Evolutionary conservation across 2,329 filamentous ascomycete genomes (phyloP).

Genomic region (Stemphylium vesicarium): DNA sequence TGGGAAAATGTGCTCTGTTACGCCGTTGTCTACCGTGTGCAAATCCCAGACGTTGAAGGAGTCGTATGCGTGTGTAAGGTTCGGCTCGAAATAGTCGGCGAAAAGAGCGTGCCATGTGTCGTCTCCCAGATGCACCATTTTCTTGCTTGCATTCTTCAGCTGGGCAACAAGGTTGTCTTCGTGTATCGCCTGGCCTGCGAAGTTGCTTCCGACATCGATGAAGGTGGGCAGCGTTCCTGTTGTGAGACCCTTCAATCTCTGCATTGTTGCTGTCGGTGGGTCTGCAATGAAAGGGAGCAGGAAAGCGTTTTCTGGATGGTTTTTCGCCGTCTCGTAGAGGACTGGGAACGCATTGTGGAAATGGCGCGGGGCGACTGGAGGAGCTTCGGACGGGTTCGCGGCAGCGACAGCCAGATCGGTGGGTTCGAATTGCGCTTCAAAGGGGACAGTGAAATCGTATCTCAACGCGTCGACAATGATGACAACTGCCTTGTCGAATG

Average conservation of each 20-base stretch:
- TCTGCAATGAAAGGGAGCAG: conserved; percentile 95
- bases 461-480: conserved; percentile 91
- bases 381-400: conserved; percentile 16
- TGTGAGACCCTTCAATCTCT: conserved; percentile 90
- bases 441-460: conserved; percentile 95
- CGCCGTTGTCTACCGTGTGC: conserved; percentile 95
- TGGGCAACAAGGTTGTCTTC: conserved; percentile 82
- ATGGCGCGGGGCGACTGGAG: conserved; percentile 55
- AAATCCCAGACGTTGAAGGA: conserved; percentile 99
- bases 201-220: conserved; percentile 91
- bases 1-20: conserved; percentile 88
- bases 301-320: conserved; percentile 81
- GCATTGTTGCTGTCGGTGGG: conserved; percentile 90
- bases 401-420: conserved; percentile 28
- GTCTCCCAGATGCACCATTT: conserved; percentile 92
- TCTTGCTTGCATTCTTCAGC: conserved; percentile 69
- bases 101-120: conserved; percentile 97
- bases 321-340: conserved; percentile 79
- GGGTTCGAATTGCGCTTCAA: conserved; percentile 60
- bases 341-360: conserved; percentile 91
- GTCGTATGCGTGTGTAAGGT: conserved; percentile 87
- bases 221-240: conserved; percentile 96
- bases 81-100: conserved; percentile 87
- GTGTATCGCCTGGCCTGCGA: conserved; percentile 92
- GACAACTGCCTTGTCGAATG: conserved; percentile 88